Base-by-base conservation (phyloP, 345 rosid genomes). In the Heritiera fomes region DNA sequence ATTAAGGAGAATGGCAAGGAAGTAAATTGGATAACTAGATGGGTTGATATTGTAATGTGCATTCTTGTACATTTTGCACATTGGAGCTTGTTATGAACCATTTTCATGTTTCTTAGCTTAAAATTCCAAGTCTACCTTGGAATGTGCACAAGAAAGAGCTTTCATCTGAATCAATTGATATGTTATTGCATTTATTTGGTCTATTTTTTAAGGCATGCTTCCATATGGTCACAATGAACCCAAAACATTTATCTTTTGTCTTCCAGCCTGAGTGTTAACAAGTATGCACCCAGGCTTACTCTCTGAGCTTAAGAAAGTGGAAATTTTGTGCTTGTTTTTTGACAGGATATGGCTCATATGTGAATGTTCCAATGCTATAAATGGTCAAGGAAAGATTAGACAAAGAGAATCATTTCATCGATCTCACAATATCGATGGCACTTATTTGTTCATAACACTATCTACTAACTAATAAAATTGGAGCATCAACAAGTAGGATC, bases 21-120 rank as follows among this genome's bases (percentile, higher is more conserved):
- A 41, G 28, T 23, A 23, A 23, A 23, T 18, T 49, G 2, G 68
- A 59, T 23, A 41, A 41, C 53, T 45, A 75, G 68, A 58, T 74
- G 65, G 52, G 6, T 30, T 43, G 85, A 79, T 75, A 85, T 12
- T 90, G 88, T 59, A 80, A 86, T 82, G 77, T 32, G 12, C 18
- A 68, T 56, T 17, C n/a, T 72, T 53, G 15, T 53, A 71, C 60
- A 50, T 2, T 5, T 80, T 83, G 66, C 61, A 53, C 20, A 34
- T 59, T 45, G 30, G 23, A 43, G 15, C 34, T 43, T 28, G 43
- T 71, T 30, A 50, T 50, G 43, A 50, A 71, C 45, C 30, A 28
- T 14, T 34, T 8, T 18, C 13, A 63, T 60, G 77, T 61, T 28
- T 62, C 15, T 12, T 45, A 45, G 62, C 13, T 61, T 40, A 46